Base-by-base conservation (phyloP, 176 grass and related monocot species). In the Phoenix dactylifera region DNA sequence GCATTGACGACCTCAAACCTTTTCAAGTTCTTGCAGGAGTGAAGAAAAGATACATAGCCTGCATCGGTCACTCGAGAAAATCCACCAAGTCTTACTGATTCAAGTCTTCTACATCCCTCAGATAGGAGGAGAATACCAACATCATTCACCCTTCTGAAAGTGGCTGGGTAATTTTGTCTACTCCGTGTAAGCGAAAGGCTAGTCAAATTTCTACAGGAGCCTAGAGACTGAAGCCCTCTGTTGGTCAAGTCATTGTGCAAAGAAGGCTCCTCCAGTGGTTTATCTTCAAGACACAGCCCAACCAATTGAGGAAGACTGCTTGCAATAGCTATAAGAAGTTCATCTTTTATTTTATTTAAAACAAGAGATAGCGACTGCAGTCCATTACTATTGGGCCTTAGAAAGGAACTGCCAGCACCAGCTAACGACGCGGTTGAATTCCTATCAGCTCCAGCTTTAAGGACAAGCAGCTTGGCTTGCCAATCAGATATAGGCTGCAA, bases 11-110 rank as follows among this genome's bases (percentile, higher is more conserved):
- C 73, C 73, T 91, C 83, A 69, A 97, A 84, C 73, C 73, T 91
- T 17, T 82, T 85, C 66, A 97, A 77, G 55, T 80, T 83, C 55
- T 91, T 91, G 70, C 87, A 87, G 48, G 73, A 91, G 50, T 88
- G 78, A 54, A 97, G 81, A 80, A 97, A 69, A 18, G 86, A 77
- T 62, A 70, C 78, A 67, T 97, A 97, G 6, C 92, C 92, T 39
- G 92, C 87, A 88, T 97, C 92, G 16, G 87, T 91, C 70, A 97
- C 83, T 80, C 86, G 90, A 64, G 83, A 82, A 26, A 97, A 97
- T 29, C 92, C 83, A 60, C 77, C 78, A 30, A 97, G 76, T 73
- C 92, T 87, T 72, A 97, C 66, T 29, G 92, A 83, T 82, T 84
- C 80, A 20, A 97, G 87, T 72, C 85, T 72, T 67, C 82, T 84